A percentile compares a stretch with the other conserved stretches of the same genome.
These are phyloP conservation scores for Conticribra guillardii DNA, from an alignment of 108 stramenopile species.

Conservation along the genomic window DNA sequence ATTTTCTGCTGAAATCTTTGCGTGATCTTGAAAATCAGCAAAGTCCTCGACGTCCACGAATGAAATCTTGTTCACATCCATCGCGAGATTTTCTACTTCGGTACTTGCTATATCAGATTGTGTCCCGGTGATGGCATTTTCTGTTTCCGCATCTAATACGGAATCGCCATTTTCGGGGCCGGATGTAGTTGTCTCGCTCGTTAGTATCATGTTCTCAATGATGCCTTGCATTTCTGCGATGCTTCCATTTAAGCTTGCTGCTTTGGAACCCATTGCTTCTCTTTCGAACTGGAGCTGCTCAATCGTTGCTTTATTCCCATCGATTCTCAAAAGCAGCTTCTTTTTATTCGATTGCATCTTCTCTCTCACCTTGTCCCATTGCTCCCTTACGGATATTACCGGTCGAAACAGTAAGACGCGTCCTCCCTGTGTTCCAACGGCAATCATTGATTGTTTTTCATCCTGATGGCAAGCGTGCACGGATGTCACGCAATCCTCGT, in stretches of 20 bases:
- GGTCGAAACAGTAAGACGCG: constrained; percentile 35
- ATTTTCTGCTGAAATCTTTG: too few species aligned
- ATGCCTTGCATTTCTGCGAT: constrained; percentile 17
- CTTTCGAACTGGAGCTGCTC: constrained; percentile 18
- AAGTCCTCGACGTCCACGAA: too few species aligned
- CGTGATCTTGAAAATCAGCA: too few species aligned
- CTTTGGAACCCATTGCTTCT: constrained; percentile 4
- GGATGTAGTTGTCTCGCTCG: too few species aligned
- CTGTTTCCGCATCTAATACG: too few species aligned
- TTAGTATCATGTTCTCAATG: constrained; percentile 17
- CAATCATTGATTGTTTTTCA: constrained; percentile 5
- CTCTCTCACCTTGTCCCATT: background rate
- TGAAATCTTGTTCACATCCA: too few species aligned
- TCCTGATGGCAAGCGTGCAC: constrained; percentile 22
- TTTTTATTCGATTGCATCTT: constrained; percentile 1
- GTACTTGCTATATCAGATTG: too few species aligned
- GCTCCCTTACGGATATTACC: constrained; percentile 4
- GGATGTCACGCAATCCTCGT: constrained; percentile 44
- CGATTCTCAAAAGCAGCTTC: constrained; percentile 14
- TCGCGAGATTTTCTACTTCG: too few species aligned
- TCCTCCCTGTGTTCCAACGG: constrained; percentile 39
- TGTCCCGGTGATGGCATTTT: too few species aligned
- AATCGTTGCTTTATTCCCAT: constrained; percentile 7
- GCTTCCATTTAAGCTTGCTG: background rate
- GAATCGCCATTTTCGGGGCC: too few species aligned